Conservation (phyloP, 352 stramenopile genomes). For the Pythium aquatile region DNA sequence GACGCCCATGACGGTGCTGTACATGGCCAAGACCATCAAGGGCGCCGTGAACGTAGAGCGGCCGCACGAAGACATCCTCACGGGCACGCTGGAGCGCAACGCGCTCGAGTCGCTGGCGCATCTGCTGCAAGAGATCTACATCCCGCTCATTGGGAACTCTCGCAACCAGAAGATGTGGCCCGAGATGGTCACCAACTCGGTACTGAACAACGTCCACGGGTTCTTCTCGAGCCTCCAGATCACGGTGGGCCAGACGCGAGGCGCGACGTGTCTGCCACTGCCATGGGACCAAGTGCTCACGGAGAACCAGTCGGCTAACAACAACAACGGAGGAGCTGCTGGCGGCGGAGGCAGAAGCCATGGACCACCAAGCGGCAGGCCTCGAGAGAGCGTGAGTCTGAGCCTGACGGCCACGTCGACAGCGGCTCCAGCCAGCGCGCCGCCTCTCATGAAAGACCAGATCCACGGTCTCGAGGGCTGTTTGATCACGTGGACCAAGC, state of each 20-base stretch:
- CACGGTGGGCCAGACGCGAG: conserved; percentile 81
- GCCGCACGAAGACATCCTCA: conserved; percentile 71
- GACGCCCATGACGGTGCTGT: conserved; percentile 57
- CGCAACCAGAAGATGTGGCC: conserved; percentile 80
- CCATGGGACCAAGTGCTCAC: conserved; percentile 76
- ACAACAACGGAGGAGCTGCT: not conserved
- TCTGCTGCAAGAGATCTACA: conserved; percentile 74
- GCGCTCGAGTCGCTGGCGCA: conserved; percentile 70
- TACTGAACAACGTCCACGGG: conserved; percentile 72
- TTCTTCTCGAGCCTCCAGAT: conserved; percentile 89
- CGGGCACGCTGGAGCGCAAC: conserved; percentile 69
- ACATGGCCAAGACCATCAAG: conserved; percentile 74
- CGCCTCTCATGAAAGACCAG: conserved; percentile 64
- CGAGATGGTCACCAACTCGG: conserved; percentile 77
- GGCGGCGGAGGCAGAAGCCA: not conserved
- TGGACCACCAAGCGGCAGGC: not conserved
- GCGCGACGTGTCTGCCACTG: conserved; percentile 79
- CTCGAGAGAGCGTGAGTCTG: conserved; percentile 11
- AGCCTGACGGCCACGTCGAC: not conserved
- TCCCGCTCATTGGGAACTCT: conserved; percentile 72
- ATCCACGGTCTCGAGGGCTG: conserved; percentile 86
- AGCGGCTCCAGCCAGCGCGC: conserved; percentile 5
- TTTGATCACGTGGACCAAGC: conserved; percentile 93
- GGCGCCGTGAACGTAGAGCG: conserved; percentile 55
- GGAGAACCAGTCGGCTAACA: conserved; percentile 38